phyloP scores from a whole-genome alignment of 768 basidiomycete species.

The Ramaria rubella region DNA sequence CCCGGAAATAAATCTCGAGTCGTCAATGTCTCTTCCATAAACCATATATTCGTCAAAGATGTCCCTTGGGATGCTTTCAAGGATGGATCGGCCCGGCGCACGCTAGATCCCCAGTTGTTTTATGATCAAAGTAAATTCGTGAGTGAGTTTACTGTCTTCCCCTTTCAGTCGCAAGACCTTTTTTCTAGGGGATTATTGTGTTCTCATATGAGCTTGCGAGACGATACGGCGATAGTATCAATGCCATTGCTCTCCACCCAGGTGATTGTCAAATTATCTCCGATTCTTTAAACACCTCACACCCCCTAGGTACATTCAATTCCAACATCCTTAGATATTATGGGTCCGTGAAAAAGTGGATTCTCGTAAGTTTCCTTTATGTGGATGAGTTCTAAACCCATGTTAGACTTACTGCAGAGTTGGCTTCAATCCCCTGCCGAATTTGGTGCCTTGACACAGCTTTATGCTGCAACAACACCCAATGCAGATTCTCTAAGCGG shows the following conservation, averaged over 20 bases:
- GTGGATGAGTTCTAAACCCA: background rate
- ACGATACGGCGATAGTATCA: constrained; percentile 39
- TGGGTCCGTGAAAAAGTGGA: too few species aligned
- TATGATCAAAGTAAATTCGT: constrained; percentile 43
- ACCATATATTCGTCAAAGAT: constrained; percentile 21
- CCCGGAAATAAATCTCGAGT: constrained; percentile 40
- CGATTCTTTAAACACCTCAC: too few species aligned
- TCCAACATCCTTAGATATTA: too few species aligned
- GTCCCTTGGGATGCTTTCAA: constrained; percentile 38
- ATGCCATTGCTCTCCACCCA: constrained; percentile 43
- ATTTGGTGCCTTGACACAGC: constrained; percentile 37
- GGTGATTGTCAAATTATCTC: too few species aligned
- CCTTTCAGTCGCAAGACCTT: background rate
- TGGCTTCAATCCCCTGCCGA: too few species aligned
- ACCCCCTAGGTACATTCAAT: too few species aligned
- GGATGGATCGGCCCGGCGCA: constrained; percentile 27
- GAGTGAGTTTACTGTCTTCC: constrained; percentile 17
- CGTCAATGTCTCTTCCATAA: constrained; percentile 39
- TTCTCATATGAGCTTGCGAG: constrained; percentile 40
- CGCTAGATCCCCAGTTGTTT: constrained; percentile 14
- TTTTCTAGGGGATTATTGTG: constrained; percentile 37
- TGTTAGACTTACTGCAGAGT: background rate
- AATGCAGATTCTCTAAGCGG: constrained; percentile 35
- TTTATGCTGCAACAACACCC: constrained; percentile 38
- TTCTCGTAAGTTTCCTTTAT: too few species aligned